Conservation (phyloP, 371 early-diverging fungal genomes). For the Actinomucor elegans region DNA sequence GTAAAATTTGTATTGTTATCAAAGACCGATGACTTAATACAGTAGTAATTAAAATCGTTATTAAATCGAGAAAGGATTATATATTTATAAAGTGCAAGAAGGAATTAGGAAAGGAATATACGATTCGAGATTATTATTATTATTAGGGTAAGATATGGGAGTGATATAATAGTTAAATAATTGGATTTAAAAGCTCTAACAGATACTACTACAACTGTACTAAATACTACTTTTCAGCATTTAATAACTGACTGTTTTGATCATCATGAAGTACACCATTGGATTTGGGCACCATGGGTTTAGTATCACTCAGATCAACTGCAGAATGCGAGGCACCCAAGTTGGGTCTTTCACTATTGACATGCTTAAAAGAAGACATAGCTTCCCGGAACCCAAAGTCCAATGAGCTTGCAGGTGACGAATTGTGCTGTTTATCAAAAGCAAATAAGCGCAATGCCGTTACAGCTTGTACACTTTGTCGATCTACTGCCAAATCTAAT, state of each 20-base stretch:
- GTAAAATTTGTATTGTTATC: too few species aligned
- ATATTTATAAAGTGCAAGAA: too few species aligned
- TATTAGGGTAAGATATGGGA: too few species aligned
- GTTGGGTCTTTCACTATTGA: conserved; percentile 13
- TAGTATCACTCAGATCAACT: conserved; percentile 26
- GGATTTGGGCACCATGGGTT: conserved; percentile 9
- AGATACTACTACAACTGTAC: too few species aligned
- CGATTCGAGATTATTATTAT: too few species aligned
- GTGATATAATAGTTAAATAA: too few species aligned
- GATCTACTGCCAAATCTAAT: conserved; percentile 69
- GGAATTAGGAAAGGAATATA: too few species aligned
- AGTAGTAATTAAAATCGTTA: too few species aligned
- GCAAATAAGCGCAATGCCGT: conserved; percentile 60
- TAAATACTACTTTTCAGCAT: conserved; percentile 17
- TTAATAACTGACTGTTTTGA: conserved; percentile 33
- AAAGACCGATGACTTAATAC: too few species aligned
- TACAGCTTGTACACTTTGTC: conserved; percentile 60
- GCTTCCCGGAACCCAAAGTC: conserved; percentile 58
- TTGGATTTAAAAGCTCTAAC: too few species aligned
- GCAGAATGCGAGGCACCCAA: conserved; percentile 38
- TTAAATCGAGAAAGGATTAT: too few species aligned
- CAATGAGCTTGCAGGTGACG: conserved; percentile 42
- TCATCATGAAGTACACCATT: conserved; percentile 32
- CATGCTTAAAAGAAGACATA: conserved; percentile 47
- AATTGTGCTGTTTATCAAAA: conserved; percentile 50